Conservation (phyloP, 2,329 filamentous ascomycete species). For the Xylariaceae sp. region DNA sequence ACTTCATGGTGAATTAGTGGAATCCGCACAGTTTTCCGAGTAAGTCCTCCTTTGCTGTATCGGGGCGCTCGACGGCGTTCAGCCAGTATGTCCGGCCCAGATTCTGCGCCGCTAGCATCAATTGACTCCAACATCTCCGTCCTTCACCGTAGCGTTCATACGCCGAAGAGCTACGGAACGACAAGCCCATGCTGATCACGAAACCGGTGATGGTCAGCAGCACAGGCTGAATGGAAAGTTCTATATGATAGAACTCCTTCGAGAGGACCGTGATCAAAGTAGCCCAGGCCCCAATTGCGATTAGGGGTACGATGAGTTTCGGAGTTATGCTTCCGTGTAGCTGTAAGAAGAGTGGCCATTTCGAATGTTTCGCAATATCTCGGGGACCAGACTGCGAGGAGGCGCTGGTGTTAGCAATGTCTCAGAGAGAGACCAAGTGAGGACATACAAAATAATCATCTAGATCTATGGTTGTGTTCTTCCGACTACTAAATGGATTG, state of each 20-base stretch:
- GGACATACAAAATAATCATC: conserved; percentile 45
- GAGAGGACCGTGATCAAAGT: conserved; percentile 59
- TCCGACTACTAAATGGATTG: conserved; percentile 34
- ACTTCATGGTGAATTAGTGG: conserved; percentile 35
- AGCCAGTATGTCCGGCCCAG: conserved; percentile 81
- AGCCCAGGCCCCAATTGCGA: conserved; percentile 61
- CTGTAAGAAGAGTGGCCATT: conserved; percentile 73
- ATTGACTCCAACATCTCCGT: conserved; percentile 58
- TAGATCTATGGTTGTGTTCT: conserved; percentile 36
- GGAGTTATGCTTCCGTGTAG: conserved; percentile 71
- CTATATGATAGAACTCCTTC: conserved; percentile 38
- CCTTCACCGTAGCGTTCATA: conserved; percentile 67
- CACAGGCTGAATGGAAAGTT: conserved; percentile 58
- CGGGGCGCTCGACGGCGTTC: conserved; percentile 59
- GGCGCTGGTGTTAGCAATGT: conserved; percentile 1
- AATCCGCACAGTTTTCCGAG: conserved; percentile 53
- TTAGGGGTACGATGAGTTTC: conserved; percentile 68
- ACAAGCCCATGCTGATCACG: conserved; percentile 72
- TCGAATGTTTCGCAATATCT: conserved; percentile 69
- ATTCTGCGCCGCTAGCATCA: conserved; percentile 59
- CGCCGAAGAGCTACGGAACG: conserved; percentile 72
- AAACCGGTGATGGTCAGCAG: conserved; percentile 83
- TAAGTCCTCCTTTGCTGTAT: conserved; percentile 60
- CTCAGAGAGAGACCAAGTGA: neutral
- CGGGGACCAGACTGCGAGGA: conserved; percentile 53